Conservation (phyloP, 2,329 filamentous ascomycete genomes). For the Rutstroemia sp. region DNA sequence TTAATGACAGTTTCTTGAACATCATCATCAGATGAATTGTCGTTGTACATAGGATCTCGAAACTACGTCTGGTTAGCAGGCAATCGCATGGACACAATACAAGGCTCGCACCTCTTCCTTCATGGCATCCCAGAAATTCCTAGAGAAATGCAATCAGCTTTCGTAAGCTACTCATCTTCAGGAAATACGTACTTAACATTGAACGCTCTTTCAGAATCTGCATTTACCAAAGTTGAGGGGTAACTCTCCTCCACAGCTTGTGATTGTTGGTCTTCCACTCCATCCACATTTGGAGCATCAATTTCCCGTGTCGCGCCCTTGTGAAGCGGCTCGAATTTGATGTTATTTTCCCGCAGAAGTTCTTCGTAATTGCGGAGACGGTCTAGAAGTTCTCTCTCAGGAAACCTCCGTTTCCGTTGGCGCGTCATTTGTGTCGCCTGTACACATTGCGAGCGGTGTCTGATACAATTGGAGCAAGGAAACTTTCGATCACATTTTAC, state of each 20-base stretch:
- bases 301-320: slow-evolving; percentile 21
- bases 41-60: slow-evolving; percentile 27
- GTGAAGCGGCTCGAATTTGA: slow-evolving; percentile 24
- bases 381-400: slow-evolving; percentile 25
- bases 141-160: slow-evolving; percentile 26
- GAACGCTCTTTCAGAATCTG: slow-evolving; percentile 25
- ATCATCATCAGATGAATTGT: slow-evolving; percentile 30
- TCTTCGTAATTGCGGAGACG: slow-evolving; percentile 26
- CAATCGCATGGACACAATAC: background rate
- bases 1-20: slow-evolving; percentile 33
- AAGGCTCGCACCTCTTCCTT: slow-evolving; percentile 32
- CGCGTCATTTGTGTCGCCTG: slow-evolving; percentile 50
- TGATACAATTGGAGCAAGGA: slow-evolving; percentile 64
- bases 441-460: slow-evolving; percentile 52
- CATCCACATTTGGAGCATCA: slow-evolving; percentile 13
- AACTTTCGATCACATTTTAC: slow-evolving; percentile 67
- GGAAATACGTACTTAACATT: slow-evolving; percentile 27
- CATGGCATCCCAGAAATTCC: slow-evolving; percentile 40
- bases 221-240: slow-evolving; percentile 18
- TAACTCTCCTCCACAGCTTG: slow-evolving; percentile 16
- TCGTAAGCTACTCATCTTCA: slow-evolving; percentile 7
- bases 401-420: slow-evolving; percentile 45
- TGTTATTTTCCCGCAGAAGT: slow-evolving; percentile 23
- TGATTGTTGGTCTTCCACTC: slow-evolving; percentile 24
- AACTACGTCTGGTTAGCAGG: slow-evolving; percentile 20